phyloP scores from a whole-genome alignment of 169 alveolate species.

The Eimeria praecox region DNA sequence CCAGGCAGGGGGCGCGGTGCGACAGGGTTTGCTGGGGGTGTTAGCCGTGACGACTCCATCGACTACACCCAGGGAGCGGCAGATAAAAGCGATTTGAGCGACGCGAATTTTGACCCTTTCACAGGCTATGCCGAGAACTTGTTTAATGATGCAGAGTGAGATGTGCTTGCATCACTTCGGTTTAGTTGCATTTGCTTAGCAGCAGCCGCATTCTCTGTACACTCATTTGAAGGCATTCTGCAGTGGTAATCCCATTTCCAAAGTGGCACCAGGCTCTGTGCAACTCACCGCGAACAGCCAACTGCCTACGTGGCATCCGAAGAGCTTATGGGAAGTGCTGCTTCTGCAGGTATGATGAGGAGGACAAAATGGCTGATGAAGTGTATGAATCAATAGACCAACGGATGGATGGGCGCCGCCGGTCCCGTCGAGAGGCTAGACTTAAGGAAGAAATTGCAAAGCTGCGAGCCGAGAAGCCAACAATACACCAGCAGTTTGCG shows the following conservation, averaged over 20 bases:
- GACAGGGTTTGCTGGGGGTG: slow-evolving; percentile 96
- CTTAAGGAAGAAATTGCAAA: slow-evolving; percentile 92
- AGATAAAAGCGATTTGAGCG: slow-evolving; percentile 92
- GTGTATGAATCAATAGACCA: slow-evolving; percentile 94
- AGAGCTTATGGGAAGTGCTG: not conserved
- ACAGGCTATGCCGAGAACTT: slow-evolving; percentile 91
- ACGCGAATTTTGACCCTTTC: slow-evolving; percentile 95
- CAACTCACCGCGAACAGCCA: not conserved
- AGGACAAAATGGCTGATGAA: slow-evolving; percentile 95
- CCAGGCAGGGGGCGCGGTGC: slow-evolving; percentile 92
- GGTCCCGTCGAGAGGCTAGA: slow-evolving; percentile 92
- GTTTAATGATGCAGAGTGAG: slow-evolving; percentile 84
- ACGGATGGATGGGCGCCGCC: slow-evolving; percentile 95
- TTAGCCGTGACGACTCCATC: slow-evolving; percentile 97
- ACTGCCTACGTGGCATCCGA: not conserved
- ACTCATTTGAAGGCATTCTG: not conserved
- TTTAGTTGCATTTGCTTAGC: not conserved
- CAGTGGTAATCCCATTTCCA: not conserved
- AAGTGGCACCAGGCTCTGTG: not conserved
- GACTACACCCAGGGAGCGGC: slow-evolving; percentile 85
- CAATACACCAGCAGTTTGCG: slow-evolving; percentile 85
- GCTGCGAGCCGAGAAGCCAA: slow-evolving; percentile 92
- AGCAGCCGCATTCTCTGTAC: not conserved
- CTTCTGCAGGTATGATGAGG: slow-evolving; percentile 94
- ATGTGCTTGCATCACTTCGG: not conserved